Evolutionary conservation across 352 stramenopile genomes (phyloP).

Genomic region (Thraustochytrium striatum): DNA sequence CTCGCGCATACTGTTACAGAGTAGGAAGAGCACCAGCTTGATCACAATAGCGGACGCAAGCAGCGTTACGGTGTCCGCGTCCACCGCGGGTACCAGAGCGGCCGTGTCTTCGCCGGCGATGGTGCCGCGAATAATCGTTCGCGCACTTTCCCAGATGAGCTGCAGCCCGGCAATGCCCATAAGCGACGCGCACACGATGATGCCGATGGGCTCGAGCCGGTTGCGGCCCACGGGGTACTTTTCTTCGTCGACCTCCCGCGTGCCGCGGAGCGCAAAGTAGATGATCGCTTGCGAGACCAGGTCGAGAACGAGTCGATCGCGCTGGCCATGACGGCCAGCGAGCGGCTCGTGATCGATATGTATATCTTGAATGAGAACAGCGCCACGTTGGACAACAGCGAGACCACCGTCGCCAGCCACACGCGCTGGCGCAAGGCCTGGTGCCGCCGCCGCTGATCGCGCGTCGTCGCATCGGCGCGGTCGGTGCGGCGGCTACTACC

Average conservation of each 20-base stretch:
- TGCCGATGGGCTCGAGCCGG: constrained; percentile 86
- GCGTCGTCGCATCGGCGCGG: neutral
- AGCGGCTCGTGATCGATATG: constrained; percentile 38
- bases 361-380: constrained; percentile 50
- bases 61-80: constrained; percentile 66
- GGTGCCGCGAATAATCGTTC: constrained; percentile 69
- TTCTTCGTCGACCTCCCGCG: constrained; percentile 58
- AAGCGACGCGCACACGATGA: constrained; percentile 90
- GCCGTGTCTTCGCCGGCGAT: constrained; percentile 55
- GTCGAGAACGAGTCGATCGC: constrained; percentile 48
- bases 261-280: constrained; percentile 47
- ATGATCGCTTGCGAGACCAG: constrained; percentile 44
- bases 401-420: neutral
- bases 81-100: constrained; percentile 60
- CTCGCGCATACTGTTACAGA: constrained; percentile 57
- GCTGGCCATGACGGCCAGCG: constrained; percentile 41
- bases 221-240: constrained; percentile 86
- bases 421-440: neutral
- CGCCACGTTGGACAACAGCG: constrained; percentile 32
- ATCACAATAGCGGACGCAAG: constrained; percentile 68
- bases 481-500: too few species aligned
- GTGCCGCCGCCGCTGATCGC: neutral
- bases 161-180: constrained; percentile 94
- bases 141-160: constrained; percentile 83
- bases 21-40: constrained; percentile 73